A percentile compares a stretch with the other conserved stretches of the same genome.
Conservation (phyloP, 176 grass and related monocot species). For the Triticum aestivum region IWGSC_CS_RefSeq_v2.1 NC_057801.1:509952052-509952551, state of each 20-base stretch:
- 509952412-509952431: constrained; percentile 93
- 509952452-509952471: constrained; percentile 76
- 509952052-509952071: constrained; percentile 44
- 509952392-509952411: constrained; percentile 86
- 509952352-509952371: constrained; percentile 93
- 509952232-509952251: neutral
- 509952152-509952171: constrained; percentile 22
- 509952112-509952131: constrained; percentile 38
- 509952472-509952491: constrained; percentile 96
- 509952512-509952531: constrained; percentile 21
- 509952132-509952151: constrained; percentile 54
- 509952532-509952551: constrained; percentile 12
- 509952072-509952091: constrained; percentile 69
- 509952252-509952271: neutral
- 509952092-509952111: constrained; percentile 29
- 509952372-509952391: constrained; percentile 99
- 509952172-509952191: constrained; percentile 37
- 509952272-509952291: neutral
- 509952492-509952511: constrained; percentile 90
- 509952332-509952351: constrained; percentile 98
- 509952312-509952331: constrained; percentile 95
- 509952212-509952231: constrained; percentile 19
- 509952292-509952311: constrained; percentile 41
- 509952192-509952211: constrained; percentile 67
- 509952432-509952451: constrained; percentile 89